Percentiles rank a stretch among this genome's conserved stretches.
Evolutionary conservation across 2,329 filamentous ascomycete species (phyloP).

Genomic region (Colletotrichum sp.): DNA sequence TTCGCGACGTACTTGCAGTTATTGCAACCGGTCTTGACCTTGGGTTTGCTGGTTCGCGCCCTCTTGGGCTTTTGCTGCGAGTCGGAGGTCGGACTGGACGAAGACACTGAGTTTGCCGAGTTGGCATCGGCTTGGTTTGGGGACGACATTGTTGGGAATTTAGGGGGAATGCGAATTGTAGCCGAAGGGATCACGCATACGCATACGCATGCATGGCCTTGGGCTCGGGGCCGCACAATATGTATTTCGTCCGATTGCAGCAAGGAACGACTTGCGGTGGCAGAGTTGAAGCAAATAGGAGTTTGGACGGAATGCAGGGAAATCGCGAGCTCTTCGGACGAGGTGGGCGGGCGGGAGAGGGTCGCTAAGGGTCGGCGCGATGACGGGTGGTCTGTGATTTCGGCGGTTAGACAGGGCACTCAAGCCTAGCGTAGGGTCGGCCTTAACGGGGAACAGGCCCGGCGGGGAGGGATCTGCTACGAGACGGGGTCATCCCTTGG

Average conservation of each 20-base stretch:
- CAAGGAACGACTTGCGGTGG: neutral
- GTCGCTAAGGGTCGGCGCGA: slow-evolving; percentile 5
- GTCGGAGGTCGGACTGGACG: slow-evolving; percentile 17
- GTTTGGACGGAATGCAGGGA: slow-evolving; percentile 4
- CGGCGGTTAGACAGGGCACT: slow-evolving; percentile 17
- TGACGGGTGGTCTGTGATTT: slow-evolving; percentile 13
- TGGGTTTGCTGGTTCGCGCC: slow-evolving; percentile 59
- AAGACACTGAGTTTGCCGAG: slow-evolving; percentile 1
- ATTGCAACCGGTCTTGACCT: slow-evolving; percentile 70
- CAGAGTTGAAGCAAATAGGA: neutral
- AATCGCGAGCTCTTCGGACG: neutral
- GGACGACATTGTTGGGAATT: slow-evolving; percentile 1
- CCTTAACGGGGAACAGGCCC: slow-evolving; percentile 3
- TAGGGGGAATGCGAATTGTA: neutral
- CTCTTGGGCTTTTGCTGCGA: slow-evolving; percentile 41
- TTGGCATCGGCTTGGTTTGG: neutral
- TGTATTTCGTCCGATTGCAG: neutral
- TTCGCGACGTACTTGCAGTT: slow-evolving; percentile 67
- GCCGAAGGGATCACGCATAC: neutral
- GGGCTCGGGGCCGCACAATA: neutral
- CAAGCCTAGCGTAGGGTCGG: neutral
- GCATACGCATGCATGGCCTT: slow-evolving; percentile 8
- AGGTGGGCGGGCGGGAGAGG: neutral
- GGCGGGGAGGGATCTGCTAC: neutral
- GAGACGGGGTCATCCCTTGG: slow-evolving; percentile 9